Conservation (phyloP, 179 eudicot genomes). For the Monotropa hypopitys region DNA sequence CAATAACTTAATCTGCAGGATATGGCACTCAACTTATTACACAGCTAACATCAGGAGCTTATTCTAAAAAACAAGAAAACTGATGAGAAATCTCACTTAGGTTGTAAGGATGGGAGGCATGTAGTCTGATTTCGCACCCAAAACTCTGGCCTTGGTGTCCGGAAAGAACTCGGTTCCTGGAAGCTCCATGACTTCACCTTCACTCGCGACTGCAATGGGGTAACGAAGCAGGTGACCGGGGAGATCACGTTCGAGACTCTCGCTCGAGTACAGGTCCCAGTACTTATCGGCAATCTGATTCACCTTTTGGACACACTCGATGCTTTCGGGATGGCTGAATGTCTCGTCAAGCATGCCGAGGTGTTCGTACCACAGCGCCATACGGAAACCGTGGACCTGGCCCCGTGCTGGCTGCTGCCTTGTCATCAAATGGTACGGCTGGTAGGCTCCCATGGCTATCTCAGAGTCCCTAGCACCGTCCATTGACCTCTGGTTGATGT, state of each 20-base stretch:
- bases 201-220: constrained; percentile 45
- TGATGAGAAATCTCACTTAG: constrained; percentile 1
- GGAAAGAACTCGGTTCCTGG: constrained; percentile 61
- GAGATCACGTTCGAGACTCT: constrained; percentile 38
- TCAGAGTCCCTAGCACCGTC: constrained; percentile 77
- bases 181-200: constrained; percentile 43
- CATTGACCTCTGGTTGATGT: constrained; percentile 83
- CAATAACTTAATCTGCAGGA: neutral
- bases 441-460: constrained; percentile 85
- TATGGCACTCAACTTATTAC: constrained; percentile 8
- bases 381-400: constrained; percentile 65
- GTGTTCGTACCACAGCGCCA: constrained; percentile 82
- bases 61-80: neutral
- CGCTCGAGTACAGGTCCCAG: constrained; percentile 57
- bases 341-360: constrained; percentile 60
- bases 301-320: constrained; percentile 42
- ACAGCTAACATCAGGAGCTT: neutral
- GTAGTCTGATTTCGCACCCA: constrained; percentile 45
- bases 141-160: constrained; percentile 54
- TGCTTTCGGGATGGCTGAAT: constrained; percentile 38
- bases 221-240: constrained; percentile 71
- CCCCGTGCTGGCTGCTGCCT: constrained; percentile 49
- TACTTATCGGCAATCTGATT: constrained; percentile 49
- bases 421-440: constrained; percentile 44
- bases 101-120: constrained; percentile 70